Evolutionary conservation across 345 rosid species (phyloP), one percentile per base, ranked within the genome.

Genomic region (Ailanthus altissimus): DNA sequence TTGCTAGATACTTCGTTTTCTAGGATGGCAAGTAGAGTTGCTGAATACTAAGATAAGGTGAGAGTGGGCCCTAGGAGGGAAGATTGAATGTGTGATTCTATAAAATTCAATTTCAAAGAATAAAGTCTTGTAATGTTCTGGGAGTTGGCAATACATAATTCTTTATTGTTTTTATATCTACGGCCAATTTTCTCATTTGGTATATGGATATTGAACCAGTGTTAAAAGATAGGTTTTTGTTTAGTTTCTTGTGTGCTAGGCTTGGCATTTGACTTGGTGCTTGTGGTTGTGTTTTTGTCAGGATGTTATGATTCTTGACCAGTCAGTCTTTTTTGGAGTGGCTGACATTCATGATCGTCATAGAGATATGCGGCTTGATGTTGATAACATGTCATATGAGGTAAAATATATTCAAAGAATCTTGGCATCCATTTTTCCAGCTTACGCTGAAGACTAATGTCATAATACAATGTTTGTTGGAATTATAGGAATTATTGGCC

Each of bases 351-450:
- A 89, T 60, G 99, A 95, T 81, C 90, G 89, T 72, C 91, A 95
- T 70, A 86, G 99, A 82, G 97, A 93, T 77, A 93, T 95, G 99
- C 91, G 98, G 47, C 98, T 95, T 26, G 98, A 93, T 77, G 98
- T 95, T 70, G 99, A 95, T 85, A 93, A 92, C 84, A 95, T 95
- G 99, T 79, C 99, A 43, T 95, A 95, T 66, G 99, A 93, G 97
- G 99, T 95, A 86, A 75, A 28, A 61, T 45, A 23, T 11, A 18
- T 32, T 47, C 18, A 6, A 66, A 10, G 26, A 20, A 10, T 56
- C 20, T 5, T 26, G 45, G 36, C 5, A 54, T 64, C 46, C 20
- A 46, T 14, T 36, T 38, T 20, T 6, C 57, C 42, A 56, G 6
- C 42, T 66, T 60, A 9, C 20, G 18, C 13, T n/a, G 36, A 40